Base-by-base conservation (phyloP, 371 early-diverging fungal species). In the Rhizopus delemar region DNA sequence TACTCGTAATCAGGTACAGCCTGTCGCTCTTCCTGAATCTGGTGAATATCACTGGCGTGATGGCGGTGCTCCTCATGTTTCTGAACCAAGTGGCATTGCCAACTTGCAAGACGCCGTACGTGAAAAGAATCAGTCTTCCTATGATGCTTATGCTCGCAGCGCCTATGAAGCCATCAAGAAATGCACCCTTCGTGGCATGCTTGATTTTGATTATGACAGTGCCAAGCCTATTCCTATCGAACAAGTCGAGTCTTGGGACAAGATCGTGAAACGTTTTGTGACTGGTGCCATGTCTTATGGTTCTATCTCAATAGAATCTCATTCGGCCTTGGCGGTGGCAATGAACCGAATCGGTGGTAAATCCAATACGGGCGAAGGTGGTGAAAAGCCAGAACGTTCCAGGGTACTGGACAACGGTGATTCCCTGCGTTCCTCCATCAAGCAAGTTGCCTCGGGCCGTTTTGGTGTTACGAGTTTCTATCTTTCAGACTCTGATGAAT, bases 251-350 rank as follows among this genome's bases (percentile, higher is more conserved):
- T 90, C 95, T 50, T 98, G 98, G 98, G 91, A 92, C 13, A 77
- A 78, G 46, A 95, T 98, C 72, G 96, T 94, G 51, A 92, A 90
- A 83, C 89, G 97, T 33, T 98, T 96, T 80, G 92, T 91, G 65
- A 98, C 98, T 28, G 98, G 98, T 57, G 98, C 98, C 62, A 98
- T 98, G 98, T 93, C 93, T n/a, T 98, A 96, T 66, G 98, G 98
- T 35, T 94, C 95, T 15, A 97, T 98, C 62, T 96, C 96, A 2
- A 81, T 82, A 73, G 98, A 98, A 71, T 86, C 98, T 11, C 98
- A 98, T 70, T 83, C 90, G 15, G 78, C 98, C 8, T 78, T 98
- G 32, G 97, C 97, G 7, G 68, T 89, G 60, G 98, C 98, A 22
- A 95, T 98, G 96, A 98, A 98, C 80, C 72, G 79, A 51, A 68